These are phyloP conservation scores for Neurospora sp. DNA, from an alignment of 495 filamentous ascomycete genomes.

Conservation along the genomic window DNA sequence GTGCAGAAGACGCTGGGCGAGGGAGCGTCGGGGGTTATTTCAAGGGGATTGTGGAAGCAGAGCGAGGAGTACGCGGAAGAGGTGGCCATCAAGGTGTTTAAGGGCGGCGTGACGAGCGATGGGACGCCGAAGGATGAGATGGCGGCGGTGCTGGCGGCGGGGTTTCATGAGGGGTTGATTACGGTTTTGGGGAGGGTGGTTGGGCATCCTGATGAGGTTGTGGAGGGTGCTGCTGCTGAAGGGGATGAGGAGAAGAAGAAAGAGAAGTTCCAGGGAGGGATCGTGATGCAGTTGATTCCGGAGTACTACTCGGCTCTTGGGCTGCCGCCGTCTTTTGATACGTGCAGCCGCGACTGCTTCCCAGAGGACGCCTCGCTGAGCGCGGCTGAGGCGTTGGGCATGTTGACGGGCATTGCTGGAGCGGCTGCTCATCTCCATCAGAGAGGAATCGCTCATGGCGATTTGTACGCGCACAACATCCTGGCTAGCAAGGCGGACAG, in stretches of 20 bases:
- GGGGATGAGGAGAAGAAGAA: background rate
- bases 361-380: slow-evolving; percentile 19
- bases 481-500: slow-evolving; percentile 26
- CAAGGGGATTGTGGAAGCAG: slow-evolving; percentile 24
- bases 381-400: slow-evolving; percentile 16
- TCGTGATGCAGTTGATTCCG: slow-evolving; percentile 30
- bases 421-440: slow-evolving; percentile 31
- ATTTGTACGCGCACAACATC: slow-evolving; percentile 35
- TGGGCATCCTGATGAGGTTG: slow-evolving; percentile 26
- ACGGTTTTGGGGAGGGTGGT: slow-evolving; percentile 31
- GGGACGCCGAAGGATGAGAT: slow-evolving; percentile 36
- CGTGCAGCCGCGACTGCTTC: slow-evolving; percentile 29
- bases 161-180: slow-evolving; percentile 35
- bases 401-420: slow-evolving; percentile 31
- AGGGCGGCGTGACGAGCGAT: slow-evolving; percentile 27
- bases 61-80: slow-evolving; percentile 19
- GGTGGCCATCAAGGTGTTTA: slow-evolving; percentile 39
- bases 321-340: slow-evolving; percentile 19
- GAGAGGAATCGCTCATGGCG: slow-evolving; percentile 32
- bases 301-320: slow-evolving; percentile 18
- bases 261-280: slow-evolving; percentile 23
- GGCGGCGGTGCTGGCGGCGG: slow-evolving; percentile 31
- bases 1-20: slow-evolving; percentile 24
- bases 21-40: slow-evolving; percentile 30
- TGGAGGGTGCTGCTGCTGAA: background rate